A percentile compares a stretch with the other conserved stretches of the same genome.
phyloP scores from a whole-genome alignment of 2,329 filamentous ascomycete species.

The Exophiala aquamarina region DNA sequence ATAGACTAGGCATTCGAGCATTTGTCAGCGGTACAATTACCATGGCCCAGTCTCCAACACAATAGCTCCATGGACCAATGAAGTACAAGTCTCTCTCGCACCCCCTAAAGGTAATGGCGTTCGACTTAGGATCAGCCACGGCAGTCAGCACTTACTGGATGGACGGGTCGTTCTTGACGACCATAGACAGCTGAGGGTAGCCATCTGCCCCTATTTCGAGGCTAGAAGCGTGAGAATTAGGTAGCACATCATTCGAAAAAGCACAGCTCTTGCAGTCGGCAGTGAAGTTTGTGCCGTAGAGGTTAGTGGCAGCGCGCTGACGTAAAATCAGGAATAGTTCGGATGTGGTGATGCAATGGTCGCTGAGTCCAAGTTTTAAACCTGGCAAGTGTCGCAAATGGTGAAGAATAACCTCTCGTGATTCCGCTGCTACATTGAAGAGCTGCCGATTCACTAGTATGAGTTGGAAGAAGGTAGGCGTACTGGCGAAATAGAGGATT shows the following conservation, averaged over 20 bases:
- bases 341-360: constrained; percentile 15
- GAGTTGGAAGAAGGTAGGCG: constrained; percentile 39
- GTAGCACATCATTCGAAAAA: constrained; percentile 26
- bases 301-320: constrained; percentile 31
- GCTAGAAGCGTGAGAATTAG: constrained; percentile 37
- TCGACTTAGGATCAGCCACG: too few relatives aligned
- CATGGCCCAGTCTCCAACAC: too few relatives aligned
- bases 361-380: constrained; percentile 22
- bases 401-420: constrained; percentile 36
- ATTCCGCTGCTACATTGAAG: constrained; percentile 35
- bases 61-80: background rate
- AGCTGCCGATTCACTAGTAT: constrained; percentile 38
- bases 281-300: constrained; percentile 39
- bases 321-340: constrained; percentile 36
- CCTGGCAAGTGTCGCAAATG: constrained; percentile 40
- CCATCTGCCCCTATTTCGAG: constrained; percentile 24
- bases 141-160: too few relatives aligned
- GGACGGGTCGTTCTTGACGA: constrained; percentile 27
- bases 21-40: too few relatives aligned
- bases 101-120: too few relatives aligned
- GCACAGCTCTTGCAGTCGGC: constrained; percentile 33
- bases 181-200: constrained; percentile 30
- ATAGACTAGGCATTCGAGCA: constrained; percentile 28
- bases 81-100: too few relatives aligned
- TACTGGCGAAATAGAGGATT: constrained; percentile 35